Base-by-base conservation (phyloP, 1,139 yeast genomes). In the Pichia inconspicua region DNA sequence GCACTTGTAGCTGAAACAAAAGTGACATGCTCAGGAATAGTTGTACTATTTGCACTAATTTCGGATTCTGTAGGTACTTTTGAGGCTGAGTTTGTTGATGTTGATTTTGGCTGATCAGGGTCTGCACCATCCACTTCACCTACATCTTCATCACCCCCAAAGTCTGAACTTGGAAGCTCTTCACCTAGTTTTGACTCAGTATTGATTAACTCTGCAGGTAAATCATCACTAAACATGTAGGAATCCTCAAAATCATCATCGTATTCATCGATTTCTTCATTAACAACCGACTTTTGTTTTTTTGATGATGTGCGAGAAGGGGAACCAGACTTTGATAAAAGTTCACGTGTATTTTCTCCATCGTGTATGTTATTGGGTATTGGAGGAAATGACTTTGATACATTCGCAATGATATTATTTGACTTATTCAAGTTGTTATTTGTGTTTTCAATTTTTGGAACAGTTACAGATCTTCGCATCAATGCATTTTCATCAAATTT, bases 1-100 rank as follows among this genome's bases (percentile, higher is more conserved):
- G 85, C 84, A 12, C 74, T 74, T 55, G 75, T 73, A 4, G 86
- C 84, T 52, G 80, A 74, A 27, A 80, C 80, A 65, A 81, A 81
- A 17, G 75, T 62, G 9, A 75, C 71, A 11, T 49, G 55, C 15
- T 53, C 52, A 1, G 65, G 65, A 17, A 66, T 55, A 8, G 40
- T 25, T 41, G 45, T 42, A 15, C 38, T 9, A 14, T 12, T 19
- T 35, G 48, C 15, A 37, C 38, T 45, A n/a, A 14, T 28, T 34
- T 40, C 27, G 10, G 40, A 19, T 12, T 37, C 40, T 10, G 14
- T 37, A 11, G 27, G 25, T 19, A 7, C 15, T 19, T 37, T 37
- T 5, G 40, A 37, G 4, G 15, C n/a, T 10, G 3, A 41, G 7
- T 44, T 47, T n/a, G 37, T 32, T 25, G 45, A 35, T 12, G 51